Evolutionary conservation across 148 eudicot genomes (phyloP).

Genomic region (Rhododendron williamsianum): DNA sequence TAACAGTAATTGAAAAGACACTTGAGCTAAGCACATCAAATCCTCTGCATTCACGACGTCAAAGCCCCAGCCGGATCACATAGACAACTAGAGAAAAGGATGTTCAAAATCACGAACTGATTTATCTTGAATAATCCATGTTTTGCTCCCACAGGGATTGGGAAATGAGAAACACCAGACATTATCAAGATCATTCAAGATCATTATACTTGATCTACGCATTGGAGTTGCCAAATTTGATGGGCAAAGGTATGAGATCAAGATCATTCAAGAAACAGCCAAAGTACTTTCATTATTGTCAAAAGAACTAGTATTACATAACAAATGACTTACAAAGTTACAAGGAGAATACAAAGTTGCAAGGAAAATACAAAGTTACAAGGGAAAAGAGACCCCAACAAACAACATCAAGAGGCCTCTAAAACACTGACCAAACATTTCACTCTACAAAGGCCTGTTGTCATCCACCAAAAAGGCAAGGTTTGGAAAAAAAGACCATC

Average conservation of each 20-base stretch:
- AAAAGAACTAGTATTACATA: background rate
- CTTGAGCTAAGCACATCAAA: no score
- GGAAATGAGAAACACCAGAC: no score
- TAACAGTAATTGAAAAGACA: no score
- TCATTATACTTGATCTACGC: no score
- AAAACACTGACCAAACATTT: conserved; percentile 16
- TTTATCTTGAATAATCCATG: no score
- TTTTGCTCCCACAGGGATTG: no score
- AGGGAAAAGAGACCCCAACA: conserved; percentile 9
- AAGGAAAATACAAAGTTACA: background rate
- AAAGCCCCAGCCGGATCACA: no score
- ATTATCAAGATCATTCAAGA: no score
- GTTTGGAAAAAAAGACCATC: background rate
- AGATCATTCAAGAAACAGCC: background rate
- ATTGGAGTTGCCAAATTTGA: background rate
- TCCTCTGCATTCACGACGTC: no score
- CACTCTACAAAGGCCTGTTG: conserved; percentile 16
- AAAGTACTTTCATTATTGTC: background rate
- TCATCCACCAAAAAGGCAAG: conserved; percentile 9
- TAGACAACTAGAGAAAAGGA: no score
- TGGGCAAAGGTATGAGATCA: background rate
- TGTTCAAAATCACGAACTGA: no score
- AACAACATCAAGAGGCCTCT: conserved; percentile 3
- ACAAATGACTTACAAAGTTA: background rate
- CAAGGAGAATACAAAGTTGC: background rate